These are phyloP conservation scores for Tricholoma sp. DNA, from an alignment of 768 basidiomycete species.

Conservation along the genomic window DNA sequence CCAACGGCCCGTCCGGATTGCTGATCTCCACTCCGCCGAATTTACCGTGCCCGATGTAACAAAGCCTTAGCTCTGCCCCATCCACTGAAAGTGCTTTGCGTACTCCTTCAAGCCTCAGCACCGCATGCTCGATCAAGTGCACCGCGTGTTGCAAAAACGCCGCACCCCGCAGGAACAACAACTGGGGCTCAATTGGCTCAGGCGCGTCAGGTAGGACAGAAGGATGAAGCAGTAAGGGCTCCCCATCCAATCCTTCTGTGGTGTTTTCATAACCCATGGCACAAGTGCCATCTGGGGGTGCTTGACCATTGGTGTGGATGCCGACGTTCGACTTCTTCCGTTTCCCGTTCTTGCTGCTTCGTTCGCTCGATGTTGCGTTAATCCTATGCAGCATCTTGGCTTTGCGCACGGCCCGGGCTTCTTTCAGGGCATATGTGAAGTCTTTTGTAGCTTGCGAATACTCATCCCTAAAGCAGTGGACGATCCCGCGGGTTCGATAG, in stretches of 20 bases:
- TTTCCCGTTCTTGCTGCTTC: slow-evolving; percentile 37
- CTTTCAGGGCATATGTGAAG: slow-evolving; percentile 76
- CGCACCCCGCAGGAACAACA: slow-evolving; percentile 78
- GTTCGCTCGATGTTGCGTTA: slow-evolving; percentile 29
- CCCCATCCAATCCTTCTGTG: slow-evolving; percentile 47
- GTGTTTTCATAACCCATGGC: slow-evolving; percentile 33
- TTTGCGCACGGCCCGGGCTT: slow-evolving; percentile 68
- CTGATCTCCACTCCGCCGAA: slow-evolving; percentile 87
- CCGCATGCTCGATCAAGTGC: slow-evolving; percentile 64
- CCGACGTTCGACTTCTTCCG: slow-evolving; percentile 48
- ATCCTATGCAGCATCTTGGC: slow-evolving; percentile 51
- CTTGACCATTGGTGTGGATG: slow-evolving; percentile 53
- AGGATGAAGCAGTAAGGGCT: slow-evolving; percentile 55
- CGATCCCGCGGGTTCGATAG: slow-evolving; percentile 85
- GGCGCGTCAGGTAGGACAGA: slow-evolving; percentile 75
- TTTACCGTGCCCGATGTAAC: slow-evolving; percentile 66
- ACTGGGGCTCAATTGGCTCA: slow-evolving; percentile 81
- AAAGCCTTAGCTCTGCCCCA: slow-evolving; percentile 72
- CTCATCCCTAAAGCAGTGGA: slow-evolving; percentile 85
- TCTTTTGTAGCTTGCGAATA: slow-evolving; percentile 69
- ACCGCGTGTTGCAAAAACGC: slow-evolving; percentile 80
- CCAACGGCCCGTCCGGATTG: slow-evolving; percentile 74
- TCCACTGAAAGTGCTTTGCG: slow-evolving; percentile 54
- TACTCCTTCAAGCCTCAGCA: slow-evolving; percentile 68
- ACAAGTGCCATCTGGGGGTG: slow-evolving; percentile 64